A percentile compares a stretch with the other conserved stretches of the same genome.
Evolutionary conservation across 345 rosid species (phyloP).

Genomic region (Cardamine resedifolia): DNA sequence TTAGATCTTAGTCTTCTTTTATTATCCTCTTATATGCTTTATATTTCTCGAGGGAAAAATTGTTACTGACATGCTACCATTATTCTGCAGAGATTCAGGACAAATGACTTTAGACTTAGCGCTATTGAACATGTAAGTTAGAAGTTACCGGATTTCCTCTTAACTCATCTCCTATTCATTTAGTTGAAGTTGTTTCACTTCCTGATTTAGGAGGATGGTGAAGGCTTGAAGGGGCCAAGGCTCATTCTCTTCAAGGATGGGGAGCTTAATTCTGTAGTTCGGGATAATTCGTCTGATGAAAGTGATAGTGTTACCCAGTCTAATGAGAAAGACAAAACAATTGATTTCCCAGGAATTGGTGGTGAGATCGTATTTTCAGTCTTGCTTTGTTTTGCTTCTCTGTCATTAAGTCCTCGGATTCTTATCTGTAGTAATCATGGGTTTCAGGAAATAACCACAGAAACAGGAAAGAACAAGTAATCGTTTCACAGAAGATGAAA

Average conservation of each 20-base stretch:
- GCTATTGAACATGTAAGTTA: constrained; percentile 61
- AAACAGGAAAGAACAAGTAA: constrained; percentile 35
- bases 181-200: constrained; percentile 11
- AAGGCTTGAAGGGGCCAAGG: constrained; percentile 71
- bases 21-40: constrained; percentile 4
- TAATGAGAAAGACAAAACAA: constrained; percentile 31
- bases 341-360: constrained; percentile 35
- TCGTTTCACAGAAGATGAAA: constrained; percentile 34
- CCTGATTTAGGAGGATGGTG: constrained; percentile 58
- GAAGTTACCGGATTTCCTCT: neutral
- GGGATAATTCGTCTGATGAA: constrained; percentile 34
- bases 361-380: constrained; percentile 40
- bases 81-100: constrained; percentile 59
- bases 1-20: constrained; percentile 11
- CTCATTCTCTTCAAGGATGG: constrained; percentile 56
- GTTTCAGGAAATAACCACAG: constrained; percentile 50
- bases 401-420: constrained; percentile 13
- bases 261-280: constrained; percentile 46
- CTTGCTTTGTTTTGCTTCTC: neutral
- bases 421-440: constrained; percentile 21
- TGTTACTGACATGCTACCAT: constrained; percentile 25
- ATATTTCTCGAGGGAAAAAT: neutral
- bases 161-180: neutral
- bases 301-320: constrained; percentile 32
- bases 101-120: constrained; percentile 48